A percentile compares a stretch with the other conserved stretches of the same genome.
Conservation (phyloP, 2,329 filamentous ascomycete genomes). For the Alternaria incomplexa region DNA sequence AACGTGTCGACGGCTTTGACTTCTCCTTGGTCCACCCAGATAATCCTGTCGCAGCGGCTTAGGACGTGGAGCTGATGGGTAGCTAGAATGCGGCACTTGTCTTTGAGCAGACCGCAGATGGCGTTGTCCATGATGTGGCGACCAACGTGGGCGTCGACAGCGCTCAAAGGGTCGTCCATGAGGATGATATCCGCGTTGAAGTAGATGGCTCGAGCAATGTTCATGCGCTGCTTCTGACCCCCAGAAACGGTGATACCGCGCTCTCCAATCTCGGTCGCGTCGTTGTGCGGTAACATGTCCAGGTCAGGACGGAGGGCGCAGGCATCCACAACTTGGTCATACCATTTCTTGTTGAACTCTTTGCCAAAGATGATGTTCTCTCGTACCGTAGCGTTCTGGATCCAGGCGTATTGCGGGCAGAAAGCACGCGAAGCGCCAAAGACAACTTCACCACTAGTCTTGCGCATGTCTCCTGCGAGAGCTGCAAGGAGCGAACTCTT, state of each 20-base stretch:
- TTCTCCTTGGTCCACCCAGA: constrained; percentile 88
- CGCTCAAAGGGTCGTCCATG: constrained; percentile 69
- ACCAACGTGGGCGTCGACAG: constrained; percentile 65
- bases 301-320: constrained; percentile 86
- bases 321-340: constrained; percentile 80
- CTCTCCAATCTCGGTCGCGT: constrained; percentile 92
- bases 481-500: constrained; percentile 90
- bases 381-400: constrained; percentile 86
- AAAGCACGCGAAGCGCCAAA: constrained; percentile 84
- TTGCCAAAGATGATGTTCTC: constrained; percentile 94
- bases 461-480: constrained; percentile 91
- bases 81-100: constrained; percentile 89
- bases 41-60: constrained; percentile 85
- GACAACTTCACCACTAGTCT: constrained; percentile 73
- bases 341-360: constrained; percentile 74
- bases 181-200: constrained; percentile 68
- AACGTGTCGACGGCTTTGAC: constrained; percentile 90
- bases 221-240: constrained; percentile 92
- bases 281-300: constrained; percentile 89
- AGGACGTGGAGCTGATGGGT: constrained; percentile 96
- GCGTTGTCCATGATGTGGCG: constrained; percentile 88
- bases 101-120: constrained; percentile 83
- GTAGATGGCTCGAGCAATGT: constrained; percentile 82
- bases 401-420: constrained; percentile 97
- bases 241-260: constrained; percentile 94